These are phyloP conservation scores for Trichoderma aggressivum DNA, from an alignment of 2,329 filamentous ascomycete species.

Conservation along the genomic window DNA sequence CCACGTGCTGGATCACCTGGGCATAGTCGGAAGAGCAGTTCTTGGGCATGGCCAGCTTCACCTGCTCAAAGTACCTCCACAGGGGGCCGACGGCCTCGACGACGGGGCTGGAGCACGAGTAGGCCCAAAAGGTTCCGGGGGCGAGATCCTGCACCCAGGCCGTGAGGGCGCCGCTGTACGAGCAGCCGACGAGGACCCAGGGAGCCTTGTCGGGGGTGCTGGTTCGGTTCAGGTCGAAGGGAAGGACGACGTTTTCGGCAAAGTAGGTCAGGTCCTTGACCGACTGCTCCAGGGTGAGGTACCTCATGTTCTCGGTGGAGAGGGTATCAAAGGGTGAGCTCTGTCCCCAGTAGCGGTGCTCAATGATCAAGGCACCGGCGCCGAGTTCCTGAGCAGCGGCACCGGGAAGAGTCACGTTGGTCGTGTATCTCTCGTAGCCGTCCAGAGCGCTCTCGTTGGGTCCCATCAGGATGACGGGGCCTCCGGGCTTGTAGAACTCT, in stretches of 20 bases:
- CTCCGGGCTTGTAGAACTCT: conserved; percentile 71
- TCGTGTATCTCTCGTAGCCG: conserved; percentile 59
- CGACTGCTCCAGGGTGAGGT: conserved; percentile 74
- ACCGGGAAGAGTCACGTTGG: conserved; percentile 67
- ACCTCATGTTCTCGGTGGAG: conserved; percentile 64
- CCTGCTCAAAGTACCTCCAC: conserved; percentile 54
- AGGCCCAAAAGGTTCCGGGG: conserved; percentile 70
- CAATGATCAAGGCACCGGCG: conserved; percentile 72
- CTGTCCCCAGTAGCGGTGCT: conserved; percentile 79
- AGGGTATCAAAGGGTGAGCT: conserved; percentile 66
- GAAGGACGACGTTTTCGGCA: conserved; percentile 64
- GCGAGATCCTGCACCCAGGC: conserved; percentile 70
- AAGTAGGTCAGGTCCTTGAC: conserved; percentile 76
- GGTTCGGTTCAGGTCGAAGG: conserved; percentile 61
- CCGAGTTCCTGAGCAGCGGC: conserved; percentile 63
- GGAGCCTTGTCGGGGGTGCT: conserved; percentile 62
- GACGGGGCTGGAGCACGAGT: conserved; percentile 74
- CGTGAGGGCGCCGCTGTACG: conserved; percentile 72
- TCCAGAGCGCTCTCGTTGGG: conserved; percentile 61
- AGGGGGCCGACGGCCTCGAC: conserved; percentile 71
- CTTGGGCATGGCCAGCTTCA: conserved; percentile 43
- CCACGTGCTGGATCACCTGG: conserved; percentile 46
- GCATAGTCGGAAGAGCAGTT: conserved; percentile 63
- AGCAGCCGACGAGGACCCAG: conserved; percentile 75
- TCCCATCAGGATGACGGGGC: conserved; percentile 68